Evolutionary conservation across 139 green algal genomes (phyloP), one percentile per base, ranked within the genome.

Genomic region (Microglena sp.): DNA sequence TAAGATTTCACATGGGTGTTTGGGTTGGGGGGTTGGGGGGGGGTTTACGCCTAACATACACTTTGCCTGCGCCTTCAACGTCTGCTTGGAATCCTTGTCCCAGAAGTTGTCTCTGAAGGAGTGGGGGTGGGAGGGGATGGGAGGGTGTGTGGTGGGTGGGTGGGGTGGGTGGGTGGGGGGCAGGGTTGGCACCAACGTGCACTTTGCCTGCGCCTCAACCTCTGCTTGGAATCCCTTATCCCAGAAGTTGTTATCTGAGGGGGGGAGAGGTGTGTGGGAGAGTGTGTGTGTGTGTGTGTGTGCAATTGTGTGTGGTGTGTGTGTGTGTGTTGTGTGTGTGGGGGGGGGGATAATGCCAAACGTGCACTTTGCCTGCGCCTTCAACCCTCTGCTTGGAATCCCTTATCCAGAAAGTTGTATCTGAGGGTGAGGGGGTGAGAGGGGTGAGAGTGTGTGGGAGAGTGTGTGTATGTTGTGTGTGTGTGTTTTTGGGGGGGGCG

Each of bases 321-420:
- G n/a, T n/a, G n/a, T n/a, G n/a, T n/a, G n/a, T n/a, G n/a, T n/a
- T n/a, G n/a, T n/a, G n/a, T n/a, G n/a, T n/a, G n/a, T 97, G 22
- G 93, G 86, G 53, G 77, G 68, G 22, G 73, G 70, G 24, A 45
- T 75, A 35, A 43, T 24, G 8, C 58, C 63, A 30, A 78, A 78
- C 7, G 18, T 85, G 66, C 65, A 62, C 65, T 85, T 87, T 18
- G 67, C 35, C 85, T 55, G 34, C 18, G 40, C 89, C 69, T 97
- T 97, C 36, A 98, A 78, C 28, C 93, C 80, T 78, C 97, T 93
- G 80, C 98, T 98, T 64, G 30, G 79, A 74, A 98, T 92, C 76
- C 97, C 96, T 82, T 97, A 93, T 93, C 93, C 98, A 61, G 98
- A 98, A 79, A 97, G 96, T 78, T 92, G 98, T n/a, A n/a, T n/a